These are phyloP conservation scores for Aegle marmelos DNA, from an alignment of 345 rosid genomes.

Conservation along the genomic window DNA sequence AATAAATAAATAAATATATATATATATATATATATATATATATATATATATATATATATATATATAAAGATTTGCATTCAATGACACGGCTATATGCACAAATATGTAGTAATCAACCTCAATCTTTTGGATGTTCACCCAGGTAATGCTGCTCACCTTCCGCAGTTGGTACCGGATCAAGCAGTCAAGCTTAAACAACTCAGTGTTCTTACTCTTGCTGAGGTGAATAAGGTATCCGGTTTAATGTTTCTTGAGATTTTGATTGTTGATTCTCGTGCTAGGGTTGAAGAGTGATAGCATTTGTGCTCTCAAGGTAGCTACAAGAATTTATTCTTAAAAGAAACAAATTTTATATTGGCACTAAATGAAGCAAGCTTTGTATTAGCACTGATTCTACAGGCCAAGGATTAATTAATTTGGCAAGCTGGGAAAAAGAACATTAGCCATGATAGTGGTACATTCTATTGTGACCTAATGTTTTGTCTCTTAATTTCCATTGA, in stretches of 20 bases:
- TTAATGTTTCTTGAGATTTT: background rate
- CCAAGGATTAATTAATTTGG: background rate
- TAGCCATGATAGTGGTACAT: background rate
- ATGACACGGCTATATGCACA: background rate
- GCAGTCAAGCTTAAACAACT: slow-evolving; percentile 43
- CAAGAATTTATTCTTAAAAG: background rate
- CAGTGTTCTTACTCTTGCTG: slow-evolving; percentile 44
- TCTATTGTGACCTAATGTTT: background rate
- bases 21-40: too few relatives aligned
- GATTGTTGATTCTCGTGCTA: background rate
- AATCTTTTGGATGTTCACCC: background rate
- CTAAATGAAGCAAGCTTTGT: background rate
- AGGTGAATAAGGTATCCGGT: slow-evolving; percentile 31
- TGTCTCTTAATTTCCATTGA: background rate
- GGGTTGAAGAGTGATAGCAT: background rate
- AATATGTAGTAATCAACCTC: background rate
- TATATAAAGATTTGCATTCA: too few relatives aligned
- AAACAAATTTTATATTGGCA: background rate
- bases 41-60: too few relatives aligned
- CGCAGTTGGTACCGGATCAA: slow-evolving; percentile 35
- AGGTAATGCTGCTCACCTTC: slow-evolving; percentile 28
- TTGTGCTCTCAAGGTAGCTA: background rate
- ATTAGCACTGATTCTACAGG: background rate
- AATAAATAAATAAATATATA: too few relatives aligned
- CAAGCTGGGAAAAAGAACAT: background rate